Conservation (phyloP, 345 rosid species). For the Dipteronia sinensis region DNA sequence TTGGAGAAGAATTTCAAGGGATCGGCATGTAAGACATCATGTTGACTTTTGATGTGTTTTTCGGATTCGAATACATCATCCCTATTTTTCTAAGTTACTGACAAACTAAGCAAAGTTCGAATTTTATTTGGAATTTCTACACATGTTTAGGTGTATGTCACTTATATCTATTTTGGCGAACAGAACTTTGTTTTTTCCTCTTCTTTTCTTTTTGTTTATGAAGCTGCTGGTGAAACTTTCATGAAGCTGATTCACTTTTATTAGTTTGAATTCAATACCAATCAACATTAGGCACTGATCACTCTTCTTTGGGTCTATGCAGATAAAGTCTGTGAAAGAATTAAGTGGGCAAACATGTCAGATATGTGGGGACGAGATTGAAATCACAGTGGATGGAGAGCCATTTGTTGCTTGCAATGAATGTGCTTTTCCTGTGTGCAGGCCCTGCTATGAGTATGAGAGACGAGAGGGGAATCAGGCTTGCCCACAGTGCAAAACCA, state of each 20-base stretch:
- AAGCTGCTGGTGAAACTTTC: background rate
- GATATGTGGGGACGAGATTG: conserved; percentile 90
- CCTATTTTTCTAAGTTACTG: background rate
- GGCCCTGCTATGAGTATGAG: conserved; percentile 93
- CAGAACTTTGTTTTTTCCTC: background rate
- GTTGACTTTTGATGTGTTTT: background rate
- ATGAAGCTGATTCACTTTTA: background rate
- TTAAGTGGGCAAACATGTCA: conserved; percentile 89
- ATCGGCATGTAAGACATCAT: background rate
- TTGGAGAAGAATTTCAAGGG: background rate
- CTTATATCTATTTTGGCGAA: background rate
- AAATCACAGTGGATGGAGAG: conserved; percentile 69
- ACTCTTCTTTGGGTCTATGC: conserved; percentile 20
- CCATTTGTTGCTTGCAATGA: conserved; percentile 95
- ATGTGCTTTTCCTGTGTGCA: conserved; percentile 98
- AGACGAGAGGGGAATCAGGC: conserved; percentile 95
- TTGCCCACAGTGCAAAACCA: conserved; percentile 96
- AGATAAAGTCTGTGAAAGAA: conserved; percentile 91
- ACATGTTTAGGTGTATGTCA: background rate
- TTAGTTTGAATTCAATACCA: conserved; percentile 7
- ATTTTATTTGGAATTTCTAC: background rate
- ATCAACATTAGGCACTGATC: conserved; percentile 22
- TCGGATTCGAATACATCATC: background rate
- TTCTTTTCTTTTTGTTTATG: background rate
- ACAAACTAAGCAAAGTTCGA: background rate